Conservation (phyloP, 2,329 filamentous ascomycete species). For the Fusarium oxysporum region DNA sequence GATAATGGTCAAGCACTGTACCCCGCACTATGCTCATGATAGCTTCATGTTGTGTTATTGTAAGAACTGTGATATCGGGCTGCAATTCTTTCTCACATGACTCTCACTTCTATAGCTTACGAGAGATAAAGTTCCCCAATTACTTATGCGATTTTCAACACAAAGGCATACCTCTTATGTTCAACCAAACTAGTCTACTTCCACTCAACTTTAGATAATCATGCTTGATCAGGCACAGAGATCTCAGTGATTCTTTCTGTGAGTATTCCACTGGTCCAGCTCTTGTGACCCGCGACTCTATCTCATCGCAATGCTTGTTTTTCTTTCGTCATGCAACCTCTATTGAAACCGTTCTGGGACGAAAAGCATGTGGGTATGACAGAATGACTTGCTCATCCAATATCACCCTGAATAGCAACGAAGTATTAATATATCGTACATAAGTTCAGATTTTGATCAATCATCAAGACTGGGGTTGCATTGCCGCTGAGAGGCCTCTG, state of each 20-base stretch:
- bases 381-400: neutral
- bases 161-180: neutral
- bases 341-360: neutral
- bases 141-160: too few relatives aligned
- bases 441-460: neutral
- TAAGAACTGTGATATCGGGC: neutral
- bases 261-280: too few relatives aligned
- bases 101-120: neutral
- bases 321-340: neutral
- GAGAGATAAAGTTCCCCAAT: too few relatives aligned
- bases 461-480: neutral
- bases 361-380: neutral
- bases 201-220: neutral
- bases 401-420: neutral
- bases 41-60: conserved; percentile 6
- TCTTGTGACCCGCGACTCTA: neutral
- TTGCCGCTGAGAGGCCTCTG: neutral
- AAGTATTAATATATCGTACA: neutral
- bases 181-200: neutral
- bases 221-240: neutral
- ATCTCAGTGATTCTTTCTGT: neutral
- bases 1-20: neutral
- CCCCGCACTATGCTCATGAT: conserved; percentile 35
- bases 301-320: neutral
- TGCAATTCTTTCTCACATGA: neutral